Evolutionary conservation across 139 green algal species (phyloP), one percentile per base, ranked within the genome.

Genomic region (Eudorina sp.): DNA sequence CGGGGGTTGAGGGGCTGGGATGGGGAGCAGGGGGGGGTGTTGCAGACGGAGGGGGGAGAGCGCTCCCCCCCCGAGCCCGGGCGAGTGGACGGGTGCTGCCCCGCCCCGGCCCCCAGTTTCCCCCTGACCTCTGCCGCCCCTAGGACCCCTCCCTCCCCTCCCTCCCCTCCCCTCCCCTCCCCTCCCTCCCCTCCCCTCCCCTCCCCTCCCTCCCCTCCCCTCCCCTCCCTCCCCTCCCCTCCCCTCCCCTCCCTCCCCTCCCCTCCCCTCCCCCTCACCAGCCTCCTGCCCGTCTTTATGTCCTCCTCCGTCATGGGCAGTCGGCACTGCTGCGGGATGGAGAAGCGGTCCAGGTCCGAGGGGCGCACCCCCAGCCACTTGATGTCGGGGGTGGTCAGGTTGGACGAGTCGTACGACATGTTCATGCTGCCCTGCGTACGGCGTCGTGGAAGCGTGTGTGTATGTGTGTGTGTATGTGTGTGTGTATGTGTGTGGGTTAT

Each of bases 241-340:
- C 96, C 96, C 0, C 94, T 97, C 86, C 55, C 7, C 62, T 16
- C 6, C 23, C 19, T 8, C 62, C 62, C 62, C 62, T 18, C 62
- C n/a, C 62, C 62, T 7, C 14, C 1, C 38, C 23, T 3, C 73
- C 60, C 40, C 36, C 38, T n/a, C 87, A 96, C 93, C 94, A 97
- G 93, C 72, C 95, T 94, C 64, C 91, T 93, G 27, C 96, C 96
- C 2, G 95, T 98, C 85, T 96, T 96, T 41, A 98, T 94, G 90
- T 98, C 96, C 89, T 97, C 95, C 3, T 98, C 96, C 19, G 95
- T 98, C 97, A 99, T 99, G 75, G 94, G 92, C 85, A 99, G 94
- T 9, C 97, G 94, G 94, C 97, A 99, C 91, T 99, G 96, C 83
- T 97, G 77, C 23, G 97, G 97, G 72, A 99, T 98, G 83, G 96